These are phyloP conservation scores for Boletus rubescentipes DNA, from an alignment of 768 basidiomycete genomes.

Conservation along the genomic window DNA sequence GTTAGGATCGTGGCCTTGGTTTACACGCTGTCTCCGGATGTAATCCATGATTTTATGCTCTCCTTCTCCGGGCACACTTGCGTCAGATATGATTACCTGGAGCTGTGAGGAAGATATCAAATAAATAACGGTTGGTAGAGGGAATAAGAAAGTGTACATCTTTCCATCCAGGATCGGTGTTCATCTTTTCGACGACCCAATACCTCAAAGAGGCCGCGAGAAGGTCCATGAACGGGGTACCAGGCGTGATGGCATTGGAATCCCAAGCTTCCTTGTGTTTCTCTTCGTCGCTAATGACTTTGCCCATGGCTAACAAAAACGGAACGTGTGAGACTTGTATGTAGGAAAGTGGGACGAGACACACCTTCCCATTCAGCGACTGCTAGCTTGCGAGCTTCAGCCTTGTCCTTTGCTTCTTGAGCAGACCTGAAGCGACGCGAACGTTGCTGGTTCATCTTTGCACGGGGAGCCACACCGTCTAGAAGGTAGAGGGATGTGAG, in stretches of 20 bases:
- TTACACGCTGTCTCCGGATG: constrained; percentile 85
- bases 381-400: constrained; percentile 80
- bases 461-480: constrained; percentile 98
- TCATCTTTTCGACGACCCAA: constrained; percentile 96
- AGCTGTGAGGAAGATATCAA: constrained; percentile 54
- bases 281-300: constrained; percentile 76
- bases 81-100: constrained; percentile 95
- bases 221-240: constrained; percentile 97
- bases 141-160: constrained; percentile 47
- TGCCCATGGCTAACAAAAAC: constrained; percentile 80
- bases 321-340: background rate
- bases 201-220: constrained; percentile 87
- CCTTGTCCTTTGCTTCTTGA: constrained; percentile 94
- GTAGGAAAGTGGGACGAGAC: constrained; percentile 11
- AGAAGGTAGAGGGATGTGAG: constrained; percentile 2
- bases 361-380: constrained; percentile 83
- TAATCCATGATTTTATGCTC: constrained; percentile 99
- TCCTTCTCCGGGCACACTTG: constrained; percentile 96
- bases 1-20: constrained; percentile 91
- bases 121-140: background rate
- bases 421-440: constrained; percentile 93
- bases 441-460: constrained; percentile 99
- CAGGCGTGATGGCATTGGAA: constrained; percentile 97
- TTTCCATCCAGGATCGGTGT: constrained; percentile 95
- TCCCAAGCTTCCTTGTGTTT: constrained; percentile 91